Percentiles rank a stretch among this genome's conserved stretches.
Evolutionary conservation across 2,329 filamentous ascomycete genomes (phyloP).

Genomic region (Macrophomina pseudophaseolina): DNA sequence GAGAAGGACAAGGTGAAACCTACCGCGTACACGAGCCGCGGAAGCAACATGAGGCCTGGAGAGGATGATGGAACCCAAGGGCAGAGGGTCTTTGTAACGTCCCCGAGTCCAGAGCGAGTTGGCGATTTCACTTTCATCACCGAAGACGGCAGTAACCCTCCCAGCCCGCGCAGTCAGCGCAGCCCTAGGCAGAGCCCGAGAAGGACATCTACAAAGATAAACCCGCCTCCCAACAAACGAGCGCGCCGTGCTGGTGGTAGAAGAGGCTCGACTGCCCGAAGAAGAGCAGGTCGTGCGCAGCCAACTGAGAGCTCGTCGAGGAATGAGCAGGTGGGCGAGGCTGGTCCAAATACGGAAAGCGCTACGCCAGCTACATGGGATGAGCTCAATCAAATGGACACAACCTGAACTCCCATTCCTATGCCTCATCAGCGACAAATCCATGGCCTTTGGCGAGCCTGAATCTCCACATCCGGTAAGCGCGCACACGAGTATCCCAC

Average conservation of each 20-base stretch:
- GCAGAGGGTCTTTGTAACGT: constrained; percentile 5
- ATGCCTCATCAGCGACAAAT: not conserved
- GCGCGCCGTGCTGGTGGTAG: constrained; percentile 1
- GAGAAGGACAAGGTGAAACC: constrained; percentile 20
- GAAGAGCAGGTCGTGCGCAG: not conserved
- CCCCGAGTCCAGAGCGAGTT: not conserved
- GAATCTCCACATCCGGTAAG: constrained; percentile 1
- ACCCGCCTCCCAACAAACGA: not conserved
- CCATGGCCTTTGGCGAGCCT: not conserved
- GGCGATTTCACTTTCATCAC: constrained; percentile 22
- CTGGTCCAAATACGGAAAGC: constrained; percentile 8
- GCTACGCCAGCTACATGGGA: constrained; percentile 17
- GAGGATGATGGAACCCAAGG: constrained; percentile 19
- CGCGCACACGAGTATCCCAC: too few species aligned
- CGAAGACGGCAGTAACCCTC: constrained; percentile 17
- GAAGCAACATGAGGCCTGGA: not conserved
- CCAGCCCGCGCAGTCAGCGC: not conserved
- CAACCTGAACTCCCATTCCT: constrained; percentile 4
- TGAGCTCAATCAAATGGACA: not conserved
- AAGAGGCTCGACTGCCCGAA: constrained; percentile 1
- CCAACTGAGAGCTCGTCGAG: constrained; percentile 11
- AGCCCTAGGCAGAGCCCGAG: constrained; percentile 4
- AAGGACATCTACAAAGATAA: not conserved
- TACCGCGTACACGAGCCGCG: constrained; percentile 17
- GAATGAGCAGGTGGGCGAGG: constrained; percentile 17